phyloP scores from a whole-genome alignment of 176 grass and related monocot species.

The Carex kokanica region DNA sequence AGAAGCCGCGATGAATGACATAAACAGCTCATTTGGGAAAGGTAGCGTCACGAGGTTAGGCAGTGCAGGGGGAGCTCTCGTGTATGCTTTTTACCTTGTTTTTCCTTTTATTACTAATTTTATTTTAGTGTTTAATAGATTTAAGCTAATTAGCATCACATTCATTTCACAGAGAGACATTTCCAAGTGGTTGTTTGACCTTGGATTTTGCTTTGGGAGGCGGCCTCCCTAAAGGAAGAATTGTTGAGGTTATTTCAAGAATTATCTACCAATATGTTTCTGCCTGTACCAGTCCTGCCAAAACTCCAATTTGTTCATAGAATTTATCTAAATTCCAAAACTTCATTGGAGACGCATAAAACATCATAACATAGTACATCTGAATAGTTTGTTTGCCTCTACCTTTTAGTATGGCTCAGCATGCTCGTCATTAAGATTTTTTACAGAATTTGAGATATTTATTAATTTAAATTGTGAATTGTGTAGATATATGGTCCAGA shows the following conservation, averaged over 20 bases:
- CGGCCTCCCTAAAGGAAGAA: conserved; percentile 93
- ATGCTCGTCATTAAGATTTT: background rate
- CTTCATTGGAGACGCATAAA: background rate
- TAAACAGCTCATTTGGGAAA: conserved; percentile 97
- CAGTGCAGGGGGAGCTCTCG: conserved; percentile 82
- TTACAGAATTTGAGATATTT: background rate
- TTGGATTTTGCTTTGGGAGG: conserved; percentile 96
- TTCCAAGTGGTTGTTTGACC: conserved; percentile 94
- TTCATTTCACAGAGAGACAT: conserved; percentile 61
- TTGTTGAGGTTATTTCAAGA: conserved; percentile 76
- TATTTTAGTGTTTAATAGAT: background rate
- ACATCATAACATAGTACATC: background rate
- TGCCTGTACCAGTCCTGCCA: background rate
- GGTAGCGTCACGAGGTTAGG: conserved; percentile 98
- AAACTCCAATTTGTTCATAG: background rate
- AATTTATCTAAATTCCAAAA: background rate
- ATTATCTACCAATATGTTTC: conserved; percentile 25
- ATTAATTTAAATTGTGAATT: background rate
- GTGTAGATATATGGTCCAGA: conserved; percentile 89
- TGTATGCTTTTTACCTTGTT: conserved; percentile 50
- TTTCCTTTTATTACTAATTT: background rate
- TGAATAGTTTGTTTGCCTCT: background rate
- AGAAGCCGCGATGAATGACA: conserved; percentile 95
- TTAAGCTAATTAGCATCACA: conserved; percentile 18
- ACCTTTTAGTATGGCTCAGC: background rate